These are phyloP conservation scores for Aureobasidium sp. DNA, from an alignment of 2,329 filamentous ascomycete genomes.

Conservation along the genomic window DNA sequence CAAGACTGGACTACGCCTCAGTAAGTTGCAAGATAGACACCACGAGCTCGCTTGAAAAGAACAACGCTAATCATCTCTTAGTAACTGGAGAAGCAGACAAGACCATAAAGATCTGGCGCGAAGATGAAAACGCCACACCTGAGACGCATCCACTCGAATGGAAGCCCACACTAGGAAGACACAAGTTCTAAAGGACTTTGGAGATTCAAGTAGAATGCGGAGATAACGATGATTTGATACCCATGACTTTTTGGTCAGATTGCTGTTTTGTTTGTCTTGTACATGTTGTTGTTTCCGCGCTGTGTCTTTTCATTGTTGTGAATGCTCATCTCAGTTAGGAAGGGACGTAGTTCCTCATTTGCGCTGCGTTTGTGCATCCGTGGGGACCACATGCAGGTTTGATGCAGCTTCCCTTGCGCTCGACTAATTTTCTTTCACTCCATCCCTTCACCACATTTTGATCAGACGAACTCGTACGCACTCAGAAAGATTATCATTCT, in stretches of 20 bases:
- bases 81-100: slow-evolving; percentile 96
- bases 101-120: slow-evolving; percentile 93
- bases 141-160: slow-evolving; percentile 89
- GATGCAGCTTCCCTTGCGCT: slow-evolving; percentile 5
- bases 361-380: neutral
- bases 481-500: neutral
- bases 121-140: slow-evolving; percentile 80
- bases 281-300: neutral
- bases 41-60: neutral
- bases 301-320: neutral
- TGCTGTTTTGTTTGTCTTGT: neutral
- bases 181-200: slow-evolving; percentile 47
- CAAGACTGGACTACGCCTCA: slow-evolving; percentile 47
- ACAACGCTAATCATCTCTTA: slow-evolving; percentile 34
- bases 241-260: neutral
- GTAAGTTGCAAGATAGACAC: neutral
- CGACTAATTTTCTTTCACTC: neutral
- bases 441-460: neutral
- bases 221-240: slow-evolving; percentile 12
- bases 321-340: neutral
- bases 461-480: neutral
- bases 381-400: neutral
- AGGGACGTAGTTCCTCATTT: neutral
- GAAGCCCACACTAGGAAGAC: slow-evolving; percentile 70
- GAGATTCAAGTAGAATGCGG: neutral